Percentiles rank a stretch among this genome's conserved stretches.
Conservation (phyloP, 2,329 filamentous ascomycete genomes). For the Clarireedia monteithiana region DNA sequence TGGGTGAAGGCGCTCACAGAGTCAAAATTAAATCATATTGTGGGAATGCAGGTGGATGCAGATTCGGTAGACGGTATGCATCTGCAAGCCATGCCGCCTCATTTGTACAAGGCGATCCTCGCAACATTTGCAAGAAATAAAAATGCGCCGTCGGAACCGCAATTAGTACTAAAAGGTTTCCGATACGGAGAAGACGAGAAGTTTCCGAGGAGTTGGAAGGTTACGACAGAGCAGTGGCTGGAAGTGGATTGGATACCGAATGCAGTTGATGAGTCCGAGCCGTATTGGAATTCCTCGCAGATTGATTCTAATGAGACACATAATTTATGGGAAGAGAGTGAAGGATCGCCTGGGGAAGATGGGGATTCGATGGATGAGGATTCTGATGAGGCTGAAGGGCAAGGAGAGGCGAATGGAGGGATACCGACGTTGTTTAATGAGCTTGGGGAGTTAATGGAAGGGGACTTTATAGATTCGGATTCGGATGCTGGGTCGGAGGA, state of each 20-base stretch:
- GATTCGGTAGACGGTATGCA: not conserved
- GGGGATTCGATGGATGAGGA: slow-evolving; percentile 1
- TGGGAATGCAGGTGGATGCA: slow-evolving; percentile 3
- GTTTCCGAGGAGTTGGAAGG: not conserved
- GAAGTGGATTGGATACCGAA: not conserved
- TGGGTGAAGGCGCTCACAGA: slow-evolving; percentile 2
- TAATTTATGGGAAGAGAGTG: slow-evolving; percentile 1
- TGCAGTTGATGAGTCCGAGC: slow-evolving; percentile 5
- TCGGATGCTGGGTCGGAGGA: slow-evolving; percentile 5
- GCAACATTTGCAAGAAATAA: slow-evolving; percentile 1
- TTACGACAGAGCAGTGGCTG: slow-evolving; percentile 2
- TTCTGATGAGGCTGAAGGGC: not conserved
- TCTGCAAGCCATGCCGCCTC: slow-evolving; percentile 1
- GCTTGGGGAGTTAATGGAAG: slow-evolving; percentile 2
- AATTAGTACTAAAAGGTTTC: slow-evolving; percentile 2
- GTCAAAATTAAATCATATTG: not conserved
- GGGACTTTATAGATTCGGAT: not conserved
- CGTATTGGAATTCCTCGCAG: slow-evolving; percentile 4
- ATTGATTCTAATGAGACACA: not conserved
- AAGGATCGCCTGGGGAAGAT: not conserved
- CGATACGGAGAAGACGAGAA: not conserved
- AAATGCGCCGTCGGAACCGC: not conserved
- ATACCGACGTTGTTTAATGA: slow-evolving; percentile 6
- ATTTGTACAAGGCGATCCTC: not conserved
- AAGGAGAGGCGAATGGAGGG: not conserved